Conservation (phyloP, 306 rosid genomes). For the Elaeagnus macrophylla region DNA sequence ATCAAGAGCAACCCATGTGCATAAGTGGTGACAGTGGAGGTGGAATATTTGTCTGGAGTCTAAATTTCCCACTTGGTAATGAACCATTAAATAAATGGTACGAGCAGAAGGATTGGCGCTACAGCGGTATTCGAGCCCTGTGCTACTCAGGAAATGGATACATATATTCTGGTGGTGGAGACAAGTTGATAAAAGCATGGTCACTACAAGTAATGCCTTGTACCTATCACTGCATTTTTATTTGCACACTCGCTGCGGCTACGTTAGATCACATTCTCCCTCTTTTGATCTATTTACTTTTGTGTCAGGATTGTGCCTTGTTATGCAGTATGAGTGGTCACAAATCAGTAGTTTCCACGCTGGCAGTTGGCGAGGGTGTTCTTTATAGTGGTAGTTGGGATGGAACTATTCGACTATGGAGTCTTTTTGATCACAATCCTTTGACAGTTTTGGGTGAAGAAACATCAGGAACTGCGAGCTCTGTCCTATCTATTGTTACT, state of each 20-base stretch:
- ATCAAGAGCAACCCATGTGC: slow-evolving; percentile 67
- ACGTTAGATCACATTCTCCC: not conserved
- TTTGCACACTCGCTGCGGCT: slow-evolving; percentile 5
- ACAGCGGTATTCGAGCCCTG: slow-evolving; percentile 80
- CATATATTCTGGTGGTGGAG: slow-evolving; percentile 84
- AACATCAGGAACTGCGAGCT: slow-evolving; percentile 35
- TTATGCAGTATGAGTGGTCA: slow-evolving; percentile 76
- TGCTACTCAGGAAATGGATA: slow-evolving; percentile 38
- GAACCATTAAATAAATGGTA: slow-evolving; percentile 67
- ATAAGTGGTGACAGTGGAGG: slow-evolving; percentile 83
- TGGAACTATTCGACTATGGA: slow-evolving; percentile 88
- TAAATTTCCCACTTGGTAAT: slow-evolving; percentile 41
- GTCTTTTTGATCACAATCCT: slow-evolving; percentile 68
- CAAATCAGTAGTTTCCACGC: slow-evolving; percentile 75
- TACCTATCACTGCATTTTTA: slow-evolving; percentile 1
- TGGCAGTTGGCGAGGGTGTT: slow-evolving; percentile 51
- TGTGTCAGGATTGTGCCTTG: slow-evolving; percentile 56
- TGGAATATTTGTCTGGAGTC: slow-evolving; percentile 67
- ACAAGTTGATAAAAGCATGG: slow-evolving; percentile 84
- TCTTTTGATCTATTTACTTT: slow-evolving; percentile 3
- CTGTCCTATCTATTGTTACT: slow-evolving; percentile 53
- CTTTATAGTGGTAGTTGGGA: slow-evolving; percentile 99
- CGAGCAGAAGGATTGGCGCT: slow-evolving; percentile 94
- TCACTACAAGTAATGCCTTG: slow-evolving; percentile 42
- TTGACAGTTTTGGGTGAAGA: slow-evolving; percentile 73